Evolutionary conservation across 352 stramenopile genomes (phyloP).

Genomic region (Saprolegnia diclina): DNA sequence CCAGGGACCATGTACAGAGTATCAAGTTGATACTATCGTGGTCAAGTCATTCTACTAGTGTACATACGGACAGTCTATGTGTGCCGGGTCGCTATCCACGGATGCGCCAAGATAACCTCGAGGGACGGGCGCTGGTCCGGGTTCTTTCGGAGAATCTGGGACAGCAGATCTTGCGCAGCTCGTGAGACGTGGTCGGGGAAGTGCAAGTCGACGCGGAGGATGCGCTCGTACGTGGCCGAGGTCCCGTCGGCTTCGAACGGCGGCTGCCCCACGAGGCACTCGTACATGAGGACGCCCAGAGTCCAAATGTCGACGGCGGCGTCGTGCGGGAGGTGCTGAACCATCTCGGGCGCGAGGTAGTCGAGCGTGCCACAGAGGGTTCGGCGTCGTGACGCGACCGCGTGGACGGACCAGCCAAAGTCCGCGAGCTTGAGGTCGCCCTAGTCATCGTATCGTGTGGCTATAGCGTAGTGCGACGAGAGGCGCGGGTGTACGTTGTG

Average conservation of each 20-base stretch:
- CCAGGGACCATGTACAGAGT: no score
- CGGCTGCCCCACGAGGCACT: slow-evolving; percentile 95
- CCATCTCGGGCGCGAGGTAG: slow-evolving; percentile 99
- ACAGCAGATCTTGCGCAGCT: slow-evolving; percentile 92
- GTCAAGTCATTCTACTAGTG: neutral
- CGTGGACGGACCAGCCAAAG: slow-evolving; percentile 99
- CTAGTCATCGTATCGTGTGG: no score
- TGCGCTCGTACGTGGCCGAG: slow-evolving; percentile 94
- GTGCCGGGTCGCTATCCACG: slow-evolving; percentile 84
- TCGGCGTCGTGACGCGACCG: slow-evolving; percentile 90
- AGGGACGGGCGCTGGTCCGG: slow-evolving; percentile 90
- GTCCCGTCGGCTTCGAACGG: slow-evolving; percentile 97
- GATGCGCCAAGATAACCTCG: slow-evolving; percentile 90
- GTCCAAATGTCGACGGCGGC: slow-evolving; percentile 97
- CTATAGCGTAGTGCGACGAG: neutral
- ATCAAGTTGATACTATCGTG: neutral
- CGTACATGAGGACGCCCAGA: slow-evolving; percentile 98
- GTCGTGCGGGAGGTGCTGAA: slow-evolving; percentile 96
- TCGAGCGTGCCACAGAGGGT: slow-evolving; percentile 99
- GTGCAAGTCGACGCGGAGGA: slow-evolving; percentile 92
- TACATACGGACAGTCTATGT: no score
- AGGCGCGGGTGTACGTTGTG: slow-evolving; percentile 42
- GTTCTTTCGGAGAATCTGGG: slow-evolving; percentile 93
- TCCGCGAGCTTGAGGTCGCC: slow-evolving; percentile 99
- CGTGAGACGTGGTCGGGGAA: slow-evolving; percentile 91